Conservation (phyloP, 2,329 filamentous ascomycete species). For the Alternaria gansuensis region DNA sequence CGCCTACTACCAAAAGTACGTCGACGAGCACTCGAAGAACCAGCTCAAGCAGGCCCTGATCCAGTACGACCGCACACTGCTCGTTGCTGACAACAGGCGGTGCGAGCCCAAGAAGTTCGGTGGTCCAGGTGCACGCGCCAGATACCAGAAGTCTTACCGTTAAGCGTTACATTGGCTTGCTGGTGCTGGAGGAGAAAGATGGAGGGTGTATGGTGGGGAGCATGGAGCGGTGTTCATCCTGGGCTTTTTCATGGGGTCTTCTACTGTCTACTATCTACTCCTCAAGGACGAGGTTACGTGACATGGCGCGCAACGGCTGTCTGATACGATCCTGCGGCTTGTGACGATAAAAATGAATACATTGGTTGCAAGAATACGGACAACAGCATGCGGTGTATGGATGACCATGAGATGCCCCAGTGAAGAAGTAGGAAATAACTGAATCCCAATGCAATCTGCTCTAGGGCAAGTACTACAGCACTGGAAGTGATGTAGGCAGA, state of each 20-base stretch:
- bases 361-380: constrained; percentile 49
- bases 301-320: constrained; percentile 40
- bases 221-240: constrained; percentile 52
- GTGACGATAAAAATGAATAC: constrained; percentile 55
- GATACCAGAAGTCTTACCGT: constrained; percentile 99
- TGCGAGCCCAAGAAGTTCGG: constrained; percentile 99
- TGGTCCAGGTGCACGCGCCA: constrained; percentile 91
- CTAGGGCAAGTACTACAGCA: background rate
- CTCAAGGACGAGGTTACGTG: constrained; percentile 39
- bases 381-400: constrained; percentile 4
- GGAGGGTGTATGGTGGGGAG: constrained; percentile 34
- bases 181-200: constrained; percentile 17
- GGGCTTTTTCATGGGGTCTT: constrained; percentile 50
- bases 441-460: constrained; percentile 9
- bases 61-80: constrained; percentile 94
- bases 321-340: constrained; percentile 44
- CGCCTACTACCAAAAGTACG: constrained; percentile 99
- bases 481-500: background rate
- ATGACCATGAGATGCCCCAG: background rate
- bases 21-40: constrained; percentile 99
- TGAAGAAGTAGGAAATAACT: constrained; percentile 11
- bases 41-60: constrained; percentile 96
- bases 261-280: constrained; percentile 30
- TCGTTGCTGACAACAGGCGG: constrained; percentile 98
- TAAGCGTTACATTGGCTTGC: constrained; percentile 62